Evolutionary conservation across 352 stramenopile species (phyloP), one percentile per base, ranked within the genome.

Genomic region (Phytopythium ostracodes): DNA sequence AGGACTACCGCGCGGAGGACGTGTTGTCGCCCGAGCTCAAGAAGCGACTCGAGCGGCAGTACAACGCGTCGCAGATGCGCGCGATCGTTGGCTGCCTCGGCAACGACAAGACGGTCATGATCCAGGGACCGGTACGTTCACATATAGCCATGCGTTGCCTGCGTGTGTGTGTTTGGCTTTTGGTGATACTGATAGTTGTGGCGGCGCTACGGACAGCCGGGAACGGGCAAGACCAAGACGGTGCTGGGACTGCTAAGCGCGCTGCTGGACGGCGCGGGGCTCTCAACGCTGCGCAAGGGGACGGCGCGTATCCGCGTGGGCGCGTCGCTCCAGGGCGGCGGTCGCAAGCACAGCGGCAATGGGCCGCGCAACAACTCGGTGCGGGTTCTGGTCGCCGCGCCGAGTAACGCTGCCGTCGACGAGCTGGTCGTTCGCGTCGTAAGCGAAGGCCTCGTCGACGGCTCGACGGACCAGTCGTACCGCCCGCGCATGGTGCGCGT

Each of bases 191-290:
- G 49, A 35, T 60, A 60, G 20, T 11, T 54, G 36, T 24, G 51
- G 29, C 60, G 29, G 12, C 17, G 60, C 22, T n/a, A 52, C 10
- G 63, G 8, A 47, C 60, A 92, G 81, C 85, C 85, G 49, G 85
- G 85, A 22, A 94, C 85, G 43, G 85, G 85, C 20, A 94, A 94
- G 71, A 92, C 83, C 2, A 91, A 91, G 63, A 94, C 85, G 1
- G 89, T 94, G 55, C 58, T 94, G 1, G 85, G 85, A 10, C 67
- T 92, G 10, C 65, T 91, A 35, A 91, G 73, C 59, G 79, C 85
- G 22, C 65, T 94, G 47, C 69, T 94, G n/a, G 83, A 90, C 55
- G 81, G 83, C 22, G 81, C 77, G 38, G 83, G 80, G 4, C 52
- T 92, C 8, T 75, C 71, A 4, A 70, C 73, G 7, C 56, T 77